Evolutionary conservation across 148 eudicot species (phyloP).

Genomic region (Pharnaceum exiguum): DNA sequence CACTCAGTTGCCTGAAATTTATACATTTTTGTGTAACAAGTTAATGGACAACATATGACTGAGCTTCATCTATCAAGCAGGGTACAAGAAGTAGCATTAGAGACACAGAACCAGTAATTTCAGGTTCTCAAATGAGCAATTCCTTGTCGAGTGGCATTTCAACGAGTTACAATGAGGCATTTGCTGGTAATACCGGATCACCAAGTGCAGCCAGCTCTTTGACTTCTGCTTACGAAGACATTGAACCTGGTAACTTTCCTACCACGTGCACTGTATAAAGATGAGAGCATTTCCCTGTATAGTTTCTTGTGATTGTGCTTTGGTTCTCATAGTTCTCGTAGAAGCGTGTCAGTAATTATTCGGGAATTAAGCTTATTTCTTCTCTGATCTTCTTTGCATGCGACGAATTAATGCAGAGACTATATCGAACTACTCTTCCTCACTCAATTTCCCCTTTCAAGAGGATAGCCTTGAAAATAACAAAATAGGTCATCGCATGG

Average conservation of each 20-base stretch:
- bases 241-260: conserved; percentile 33
- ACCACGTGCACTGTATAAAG: neutral
- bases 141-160: conserved; percentile 39
- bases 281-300: too few relatives aligned
- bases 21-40: too few relatives aligned
- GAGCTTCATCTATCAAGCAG: conserved; percentile 19
- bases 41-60: too few relatives aligned
- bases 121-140: conserved; percentile 30
- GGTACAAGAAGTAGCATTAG: conserved; percentile 34
- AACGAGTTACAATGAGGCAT: conserved; percentile 30
- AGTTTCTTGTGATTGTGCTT: too few relatives aligned
- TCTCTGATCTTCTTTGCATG: neutral
- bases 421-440: conserved; percentile 31
- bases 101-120: conserved; percentile 25
- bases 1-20: too few relatives aligned
- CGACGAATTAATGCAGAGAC: conserved; percentile 29
- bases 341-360: too few relatives aligned
- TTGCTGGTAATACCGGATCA: conserved; percentile 35
- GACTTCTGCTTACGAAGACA: conserved; percentile 36
- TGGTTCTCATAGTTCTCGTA: too few relatives aligned
- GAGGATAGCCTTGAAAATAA: conserved; percentile 20
- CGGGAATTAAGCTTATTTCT: too few relatives aligned
- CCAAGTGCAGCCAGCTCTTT: conserved; percentile 36
- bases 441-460: conserved; percentile 18
- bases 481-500: conserved; percentile 19